Percentiles rank a stretch among this genome's conserved stretches.
Conservation (phyloP, 805 yeast species). For the Myxozyma neglecta region DNA sequence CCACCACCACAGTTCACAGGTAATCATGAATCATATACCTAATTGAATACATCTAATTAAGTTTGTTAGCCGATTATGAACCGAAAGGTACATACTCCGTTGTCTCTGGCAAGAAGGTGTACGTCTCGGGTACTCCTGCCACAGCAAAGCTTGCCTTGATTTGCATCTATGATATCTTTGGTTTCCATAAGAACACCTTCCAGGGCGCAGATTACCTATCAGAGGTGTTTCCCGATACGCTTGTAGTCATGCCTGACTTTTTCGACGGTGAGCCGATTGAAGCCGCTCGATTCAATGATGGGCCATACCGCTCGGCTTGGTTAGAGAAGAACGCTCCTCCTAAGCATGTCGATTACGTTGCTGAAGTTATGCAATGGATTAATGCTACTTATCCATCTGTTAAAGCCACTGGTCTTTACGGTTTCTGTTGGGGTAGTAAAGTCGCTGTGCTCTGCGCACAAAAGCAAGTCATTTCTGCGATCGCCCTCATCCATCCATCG, state of each 20-base stretch:
- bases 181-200: conserved; percentile 25
- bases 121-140: neutral
- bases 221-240: conserved; percentile 4
- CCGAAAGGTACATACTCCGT: neutral
- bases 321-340: conserved; percentile 3
- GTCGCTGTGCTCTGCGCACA: conserved; percentile 16
- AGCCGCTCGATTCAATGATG: conserved; percentile 1
- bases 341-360: conserved; percentile 12
- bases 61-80: neutral
- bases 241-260: conserved; percentile 31
- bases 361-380: conserved; percentile 2
- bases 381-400: conserved; percentile 14
- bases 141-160: conserved; percentile 9
- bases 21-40: neutral
- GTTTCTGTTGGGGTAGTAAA: conserved; percentile 33
- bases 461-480: conserved; percentile 12
- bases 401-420: conserved; percentile 23
- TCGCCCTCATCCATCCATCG: conserved; percentile 28
- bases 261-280: conserved; percentile 23
- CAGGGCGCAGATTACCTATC: conserved; percentile 31
- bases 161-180: conserved; percentile 30
- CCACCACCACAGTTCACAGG: neutral
- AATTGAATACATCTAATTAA: neutral
- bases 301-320: conserved; percentile 15
- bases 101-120: neutral